phyloP scores from a whole-genome alignment of 78 protist genomes.

The Dictyostelium citrinum region DNA sequence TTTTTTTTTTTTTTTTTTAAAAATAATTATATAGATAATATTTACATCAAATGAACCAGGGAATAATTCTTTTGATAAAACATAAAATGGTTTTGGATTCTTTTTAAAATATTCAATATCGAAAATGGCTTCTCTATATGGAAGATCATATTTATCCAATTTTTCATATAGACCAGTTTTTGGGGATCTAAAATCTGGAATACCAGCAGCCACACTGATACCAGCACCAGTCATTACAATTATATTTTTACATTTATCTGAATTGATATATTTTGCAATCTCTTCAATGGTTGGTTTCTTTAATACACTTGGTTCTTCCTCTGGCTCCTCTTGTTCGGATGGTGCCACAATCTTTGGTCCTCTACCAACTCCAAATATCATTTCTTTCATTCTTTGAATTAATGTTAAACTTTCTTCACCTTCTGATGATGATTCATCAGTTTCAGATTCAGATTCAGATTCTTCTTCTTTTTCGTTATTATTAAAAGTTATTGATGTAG shows the following conservation, averaged over 20 bases:
- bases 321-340: background rate
- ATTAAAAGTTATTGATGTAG: background rate
- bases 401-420: background rate
- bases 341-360: background rate
- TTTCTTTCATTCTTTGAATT: slow-evolving; percentile 11
- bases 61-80: slow-evolving; percentile 77
- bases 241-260: slow-evolving; percentile 46
- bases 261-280: slow-evolving; percentile 48
- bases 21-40: background rate
- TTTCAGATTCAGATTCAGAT: background rate
- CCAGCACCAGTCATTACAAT: slow-evolving; percentile 84
- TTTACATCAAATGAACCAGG: slow-evolving; percentile 39
- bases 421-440: slow-evolving; percentile 3
- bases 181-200: slow-evolving; percentile 92
- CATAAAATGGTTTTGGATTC: slow-evolving; percentile 88
- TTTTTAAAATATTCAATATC: slow-evolving; percentile 38
- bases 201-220: slow-evolving; percentile 86
- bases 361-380: background rate
- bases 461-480: background rate
- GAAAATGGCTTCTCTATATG: slow-evolving; percentile 85
- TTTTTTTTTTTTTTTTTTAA: background rate
- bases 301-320: background rate
- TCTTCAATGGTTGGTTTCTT: slow-evolving; percentile 27
- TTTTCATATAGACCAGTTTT: slow-evolving; percentile 89
- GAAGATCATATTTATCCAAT: slow-evolving; percentile 86